Base-by-base conservation (phyloP, 2,329 filamentous ascomycete genomes). In the Sporothrix variecibatus region DNA sequence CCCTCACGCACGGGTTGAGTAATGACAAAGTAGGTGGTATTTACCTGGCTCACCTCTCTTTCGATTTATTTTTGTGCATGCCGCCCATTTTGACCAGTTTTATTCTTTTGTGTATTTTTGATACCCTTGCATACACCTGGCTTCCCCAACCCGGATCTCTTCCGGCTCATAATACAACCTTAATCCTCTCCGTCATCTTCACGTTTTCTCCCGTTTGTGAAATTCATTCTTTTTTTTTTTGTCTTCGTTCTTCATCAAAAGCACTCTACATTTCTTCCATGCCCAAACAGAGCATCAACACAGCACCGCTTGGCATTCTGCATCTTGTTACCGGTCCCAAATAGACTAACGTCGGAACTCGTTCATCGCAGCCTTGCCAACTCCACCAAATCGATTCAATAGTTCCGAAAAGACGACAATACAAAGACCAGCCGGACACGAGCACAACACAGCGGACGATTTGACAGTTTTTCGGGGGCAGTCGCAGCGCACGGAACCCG, bases 31-130 rank as follows among this genome's bases (percentile, higher is more conserved):
- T 53, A 53, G 43, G 67, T 56, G 26, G 65, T 31, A 34, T 56
- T 26, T 70, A 70, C 67, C 49, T 70, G 49, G 31, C 67, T 56
- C 49, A 40, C 46, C 49, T 70, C 20, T 15, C 51, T 38, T 69
- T 67, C 38, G 15, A 4, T 53, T 69, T 53, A 56, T 20, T 40
- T 40, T 70, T 28, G 67, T 40, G 9, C 2, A 11, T 69, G 17
- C 28, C 49, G 20, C 20, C 31, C 20, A 56, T 40, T 23, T 17
- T 11, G 15, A 69, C 20, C n/a, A 26, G 11, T 38, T 20, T 23
- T 26, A 2, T n/a, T 69, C 28, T 40, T 38, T 9, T 38, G 49
- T 65, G 17, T 65, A 11, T 56, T 8, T 56, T 40, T 20, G 1
- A 12, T 38, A 20, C 26, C 28, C 46, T 53, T 70, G n/a, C 62